Base-by-base conservation (phyloP, 2,329 filamentous ascomycete species). In the Diatrype stigma region DNA sequence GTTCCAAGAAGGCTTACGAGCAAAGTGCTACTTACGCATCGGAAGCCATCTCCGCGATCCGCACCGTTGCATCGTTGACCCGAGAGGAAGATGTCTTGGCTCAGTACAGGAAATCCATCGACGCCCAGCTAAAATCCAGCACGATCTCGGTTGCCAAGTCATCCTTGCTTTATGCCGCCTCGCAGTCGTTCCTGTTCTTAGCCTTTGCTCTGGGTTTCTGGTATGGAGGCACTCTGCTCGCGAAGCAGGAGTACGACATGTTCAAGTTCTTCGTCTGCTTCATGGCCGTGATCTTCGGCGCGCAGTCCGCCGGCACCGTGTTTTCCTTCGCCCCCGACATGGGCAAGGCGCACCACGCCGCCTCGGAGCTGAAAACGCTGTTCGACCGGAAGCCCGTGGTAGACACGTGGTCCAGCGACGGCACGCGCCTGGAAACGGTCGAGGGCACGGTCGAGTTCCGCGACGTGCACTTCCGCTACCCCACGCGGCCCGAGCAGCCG, bases 231-330 rank as follows among this genome's bases (percentile, higher is more conserved):
- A 87, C 79, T 0, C 74, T 94, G 30, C 86, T 96, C 48, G 85
- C 80, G 21, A 79, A 79, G 51, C 64, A 71, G 45, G 88, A 95
- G 66, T 93, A 94, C 67, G 68, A 71, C 57, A 78, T 90, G 62
- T 93, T 93, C 69, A 87, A 92, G 59, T 97, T 97, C 78, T 97
- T 96, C 72, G 77, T 96, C 45, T 91, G 89, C 63, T 96, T 96
- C 72, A 84, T 86, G 54, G 80, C 90, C 44, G 82, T 97, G 61
- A 88, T 96, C 62, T 96, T 96, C 63, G 90, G 92, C 49, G 88
- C 91, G 0, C 93, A 97, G 69, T 94, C 91, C 3, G 93, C 93
- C 1, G 93, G 93, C 7, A 87, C 85, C 14, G 86, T 93, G 63
- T 96, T 94, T 75, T 90, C 84, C 5, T 96, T 93, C 67, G 90